Evolutionary conservation across 306 rosid genomes (phyloP).

Genomic region (Medicago lupulina): DNA sequence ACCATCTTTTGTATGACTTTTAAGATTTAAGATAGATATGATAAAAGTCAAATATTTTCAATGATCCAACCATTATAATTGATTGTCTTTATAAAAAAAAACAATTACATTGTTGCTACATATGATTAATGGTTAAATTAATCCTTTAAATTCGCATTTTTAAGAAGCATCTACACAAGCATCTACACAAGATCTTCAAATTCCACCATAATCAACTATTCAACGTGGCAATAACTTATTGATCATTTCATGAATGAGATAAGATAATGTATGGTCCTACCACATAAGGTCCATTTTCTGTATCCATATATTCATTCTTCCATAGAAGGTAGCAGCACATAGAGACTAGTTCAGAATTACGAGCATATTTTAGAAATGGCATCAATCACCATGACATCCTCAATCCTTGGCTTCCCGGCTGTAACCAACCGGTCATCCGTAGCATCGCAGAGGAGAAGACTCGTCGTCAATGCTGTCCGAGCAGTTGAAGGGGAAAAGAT

Average conservation of each 20-base stretch:
- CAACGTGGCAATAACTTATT: slow-evolving; percentile 43
- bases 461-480: slow-evolving; percentile 27
- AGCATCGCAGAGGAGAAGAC: slow-evolving; percentile 24
- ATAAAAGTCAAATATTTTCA: no score
- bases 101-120: no score
- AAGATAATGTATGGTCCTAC: slow-evolving; percentile 44
- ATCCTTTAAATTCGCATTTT: slow-evolving; percentile 16
- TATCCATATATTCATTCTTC: slow-evolving; percentile 39
- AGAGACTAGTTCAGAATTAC: not conserved
- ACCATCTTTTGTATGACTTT: no score
- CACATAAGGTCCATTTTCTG: not conserved
- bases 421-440: slow-evolving; percentile 7
- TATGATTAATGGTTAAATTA: no score
- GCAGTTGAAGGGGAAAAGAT: slow-evolving; percentile 38
- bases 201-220: slow-evolving; percentile 32
- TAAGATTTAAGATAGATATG: no score
- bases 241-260: slow-evolving; percentile 41
- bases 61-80: no score
- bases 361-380: slow-evolving; percentile 42
- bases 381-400: slow-evolving; percentile 56
- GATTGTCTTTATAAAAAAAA: no score
- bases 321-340: not conserved
- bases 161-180: slow-evolving; percentile 15
- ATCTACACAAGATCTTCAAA: not conserved
- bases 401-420: slow-evolving; percentile 39